Percentiles rank a stretch among this genome's conserved stretches.
Evolutionary conservation across 2,329 filamentous ascomycete species (phyloP).

Genomic region (Amauroascus verrucosus): DNA sequence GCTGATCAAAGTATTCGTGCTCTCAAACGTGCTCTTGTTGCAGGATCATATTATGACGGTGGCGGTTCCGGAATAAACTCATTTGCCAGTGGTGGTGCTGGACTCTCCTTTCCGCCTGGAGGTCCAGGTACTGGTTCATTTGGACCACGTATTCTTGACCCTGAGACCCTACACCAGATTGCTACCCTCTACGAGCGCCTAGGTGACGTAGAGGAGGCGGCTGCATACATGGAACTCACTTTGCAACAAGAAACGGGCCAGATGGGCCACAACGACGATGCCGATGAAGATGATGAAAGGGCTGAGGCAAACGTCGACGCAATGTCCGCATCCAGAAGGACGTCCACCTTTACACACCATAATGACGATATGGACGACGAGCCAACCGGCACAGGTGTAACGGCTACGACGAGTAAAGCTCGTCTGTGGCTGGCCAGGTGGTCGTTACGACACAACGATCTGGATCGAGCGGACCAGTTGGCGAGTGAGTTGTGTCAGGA

Average conservation of each 20-base stretch:
- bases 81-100: constrained; percentile 32
- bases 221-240: constrained; percentile 91
- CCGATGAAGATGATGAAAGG: constrained; percentile 28
- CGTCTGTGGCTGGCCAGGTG: constrained; percentile 85
- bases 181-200: constrained; percentile 78
- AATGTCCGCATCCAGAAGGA: constrained; percentile 39
- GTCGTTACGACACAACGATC: constrained; percentile 66
- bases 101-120: constrained; percentile 24
- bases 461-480: constrained; percentile 63
- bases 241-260: constrained; percentile 81
- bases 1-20: constrained; percentile 88
- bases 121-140: constrained; percentile 22
- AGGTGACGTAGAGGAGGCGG: constrained; percentile 66
- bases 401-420: constrained; percentile 81
- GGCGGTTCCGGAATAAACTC: constrained; percentile 30
- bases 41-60: constrained; percentile 74
- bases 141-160: constrained; percentile 55
- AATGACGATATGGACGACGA: constrained; percentile 34
- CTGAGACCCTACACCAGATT: constrained; percentile 82
- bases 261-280: constrained; percentile 29
- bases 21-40: constrained; percentile 80
- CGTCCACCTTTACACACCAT: constrained; percentile 23
- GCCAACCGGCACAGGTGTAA: constrained; percentile 63
- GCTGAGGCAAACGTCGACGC: constrained; percentile 32
- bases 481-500: constrained; percentile 91